A percentile compares a stretch with the other conserved stretches of the same genome.
Evolutionary conservation across 2,329 filamentous ascomycete species (phyloP).

Genomic region (Teratosphaeria destructans): DNA sequence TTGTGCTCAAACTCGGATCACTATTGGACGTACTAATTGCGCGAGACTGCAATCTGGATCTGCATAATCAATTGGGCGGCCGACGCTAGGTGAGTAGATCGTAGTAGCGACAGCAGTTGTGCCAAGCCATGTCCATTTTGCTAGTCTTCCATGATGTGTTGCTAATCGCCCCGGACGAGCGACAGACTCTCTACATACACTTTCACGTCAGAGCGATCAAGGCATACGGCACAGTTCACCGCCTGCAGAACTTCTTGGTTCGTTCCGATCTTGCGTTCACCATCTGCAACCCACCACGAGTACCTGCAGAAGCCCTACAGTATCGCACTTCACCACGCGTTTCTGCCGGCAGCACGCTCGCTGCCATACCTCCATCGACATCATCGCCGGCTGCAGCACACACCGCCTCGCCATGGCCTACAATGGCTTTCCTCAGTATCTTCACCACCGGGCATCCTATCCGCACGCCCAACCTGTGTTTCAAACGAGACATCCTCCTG

Average conservation of each 20-base stretch:
- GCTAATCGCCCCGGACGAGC: background rate
- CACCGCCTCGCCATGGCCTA: background rate
- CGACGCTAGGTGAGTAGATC: background rate
- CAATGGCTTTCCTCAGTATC: background rate
- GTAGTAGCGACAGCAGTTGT: background rate
- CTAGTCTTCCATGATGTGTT: background rate
- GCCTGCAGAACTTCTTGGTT: background rate
- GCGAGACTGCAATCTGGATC: background rate
- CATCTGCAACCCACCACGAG: background rate
- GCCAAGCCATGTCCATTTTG: background rate
- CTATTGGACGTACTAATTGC: background rate
- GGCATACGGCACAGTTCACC: background rate
- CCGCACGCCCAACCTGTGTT: background rate
- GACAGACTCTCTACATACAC: background rate
- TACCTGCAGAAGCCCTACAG: background rate
- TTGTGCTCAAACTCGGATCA: background rate
- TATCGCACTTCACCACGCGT: background rate
- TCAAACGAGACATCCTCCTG: background rate
- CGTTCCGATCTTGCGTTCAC: background rate
- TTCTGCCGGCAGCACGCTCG: background rate
- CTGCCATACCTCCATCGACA: background rate
- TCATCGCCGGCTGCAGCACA: background rate
- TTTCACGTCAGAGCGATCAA: background rate
- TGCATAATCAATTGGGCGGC: background rate
- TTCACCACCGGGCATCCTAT: background rate